Evolutionary conservation across 176 grass and related monocot genomes (phyloP), one percentile per base, ranked within the genome.

Genomic region (Pharus latifolius): DNA sequence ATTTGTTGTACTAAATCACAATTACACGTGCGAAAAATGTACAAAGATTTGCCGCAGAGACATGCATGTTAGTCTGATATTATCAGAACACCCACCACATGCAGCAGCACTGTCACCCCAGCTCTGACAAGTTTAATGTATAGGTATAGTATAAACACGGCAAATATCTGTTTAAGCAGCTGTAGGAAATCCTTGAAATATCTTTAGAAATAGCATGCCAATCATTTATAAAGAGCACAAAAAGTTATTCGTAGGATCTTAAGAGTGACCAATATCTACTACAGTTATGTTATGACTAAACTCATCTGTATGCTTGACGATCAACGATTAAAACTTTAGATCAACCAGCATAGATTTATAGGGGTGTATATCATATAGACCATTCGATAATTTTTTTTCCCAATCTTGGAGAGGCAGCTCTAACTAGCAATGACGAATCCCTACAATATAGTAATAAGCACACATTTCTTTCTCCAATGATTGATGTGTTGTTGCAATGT

Each of bases 341-440:
- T n/a, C n/a, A n/a, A n/a, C n/a, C n/a, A n/a, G n/a, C n/a, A n/a
- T n/a, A n/a, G n/a, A n/a, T n/a, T n/a, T n/a, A n/a, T n/a, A n/a
- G n/a, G n/a, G n/a, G n/a, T n/a, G n/a, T n/a, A n/a, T n/a, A n/a
- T n/a, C n/a, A n/a, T n/a, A n/a, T n/a, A n/a, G n/a, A n/a, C n/a
- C n/a, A n/a, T n/a, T n/a, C n/a, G n/a, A n/a, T n/a, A n/a, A n/a
- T n/a, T n/a, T n/a, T 38, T 43, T 40, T 68, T 76, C 72, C 64
- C 72, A 20, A 20, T 83, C 56, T 33, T 20, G 80, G 53, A 69
- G 46, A 56, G 55, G 37, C 55, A 76, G 55, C 56, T 5, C 55
- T 35, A 75, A 82, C 71, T 62, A 14, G 29, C 26, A 12, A 27
- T 15, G 44, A 50, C 30, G 2, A 32, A 38, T 10, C 18, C 26